Conservation (phyloP, 2,329 filamentous ascomycete species). For the Penicillium freii region DNA sequence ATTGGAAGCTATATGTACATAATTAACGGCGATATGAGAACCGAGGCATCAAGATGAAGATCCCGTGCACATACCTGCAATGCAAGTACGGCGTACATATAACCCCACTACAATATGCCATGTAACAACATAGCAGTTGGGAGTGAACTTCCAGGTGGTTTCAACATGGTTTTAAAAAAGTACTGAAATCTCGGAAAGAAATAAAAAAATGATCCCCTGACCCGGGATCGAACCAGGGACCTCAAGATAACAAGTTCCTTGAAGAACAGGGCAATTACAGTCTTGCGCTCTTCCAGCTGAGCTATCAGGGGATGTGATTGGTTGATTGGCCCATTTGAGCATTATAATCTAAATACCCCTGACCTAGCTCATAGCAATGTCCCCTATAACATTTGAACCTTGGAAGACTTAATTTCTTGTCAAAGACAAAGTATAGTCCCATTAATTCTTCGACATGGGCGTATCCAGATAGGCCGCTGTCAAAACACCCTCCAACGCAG, state of each 20-base stretch:
- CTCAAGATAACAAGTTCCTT: constrained; percentile 4
- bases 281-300: constrained; percentile 10
- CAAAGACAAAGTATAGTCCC: neutral
- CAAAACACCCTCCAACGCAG: constrained; percentile 28
- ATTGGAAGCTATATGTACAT: neutral
- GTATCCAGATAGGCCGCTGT: constrained; percentile 34
- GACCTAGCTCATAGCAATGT: neutral
- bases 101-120: neutral
- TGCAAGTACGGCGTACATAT: neutral
- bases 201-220: constrained; percentile 2
- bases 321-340: fast-evolving
- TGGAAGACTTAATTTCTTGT: neutral
- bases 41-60: neutral
- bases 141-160: neutral
- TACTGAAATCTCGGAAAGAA: neutral
- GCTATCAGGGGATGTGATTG: constrained; percentile 5
- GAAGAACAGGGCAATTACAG: neutral
- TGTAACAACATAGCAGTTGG: neutral
- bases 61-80: neutral
- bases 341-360: neutral
- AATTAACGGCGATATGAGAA: neutral
- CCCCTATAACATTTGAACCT: neutral
- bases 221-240: constrained; percentile 8
- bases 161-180: neutral
- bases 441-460: neutral